These are phyloP conservation scores for Coleophoma cylindrospora DNA, from an alignment of 2,329 filamentous ascomycete genomes.

Conservation along the genomic window DNA sequence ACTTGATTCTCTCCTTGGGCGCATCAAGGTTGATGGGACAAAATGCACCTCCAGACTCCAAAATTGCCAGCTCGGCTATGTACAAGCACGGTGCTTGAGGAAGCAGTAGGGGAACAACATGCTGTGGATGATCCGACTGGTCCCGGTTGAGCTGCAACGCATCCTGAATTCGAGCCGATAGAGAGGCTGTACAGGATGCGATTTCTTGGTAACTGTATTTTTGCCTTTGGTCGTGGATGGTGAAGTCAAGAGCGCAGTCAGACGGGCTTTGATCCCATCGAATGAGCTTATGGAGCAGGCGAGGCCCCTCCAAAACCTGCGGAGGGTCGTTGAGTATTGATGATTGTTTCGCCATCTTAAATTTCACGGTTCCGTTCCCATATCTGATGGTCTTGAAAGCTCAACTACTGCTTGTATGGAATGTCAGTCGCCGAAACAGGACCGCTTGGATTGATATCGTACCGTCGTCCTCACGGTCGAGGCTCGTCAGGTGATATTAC, in stretches of 20 bases:
- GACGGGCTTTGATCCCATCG: constrained; percentile 28
- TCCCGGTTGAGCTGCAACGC: constrained; percentile 9
- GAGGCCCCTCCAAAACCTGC: constrained; percentile 44
- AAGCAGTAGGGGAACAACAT: constrained; percentile 70
- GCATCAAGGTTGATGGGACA: constrained; percentile 79
- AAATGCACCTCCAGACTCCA: constrained; percentile 80
- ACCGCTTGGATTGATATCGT: no score
- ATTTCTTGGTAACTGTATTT: constrained; percentile 24
- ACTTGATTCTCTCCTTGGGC: constrained; percentile 70
- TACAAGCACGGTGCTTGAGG: constrained; percentile 77
- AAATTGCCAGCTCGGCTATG: constrained; percentile 67
- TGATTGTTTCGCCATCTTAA: constrained; percentile 25
- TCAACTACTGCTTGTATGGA: no score
- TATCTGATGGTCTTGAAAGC: no score
- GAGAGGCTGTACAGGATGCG: constrained; percentile 34
- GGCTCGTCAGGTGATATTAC: no score
- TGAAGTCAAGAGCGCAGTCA: constrained; percentile 58
- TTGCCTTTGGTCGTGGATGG: constrained; percentile 35
- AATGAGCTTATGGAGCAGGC: constrained; percentile 60
- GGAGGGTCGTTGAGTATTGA: constrained; percentile 57
- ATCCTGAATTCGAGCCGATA: constrained; percentile 13
- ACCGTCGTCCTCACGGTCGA: no score
- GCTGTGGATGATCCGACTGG: constrained; percentile 18
- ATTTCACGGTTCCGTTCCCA: neutral
- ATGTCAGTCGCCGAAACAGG: no score